Percentiles rank a stretch among this genome's conserved stretches.
phyloP scores from a whole-genome alignment of 2,329 filamentous ascomycete genomes.

The Alternaria solani region DNA sequence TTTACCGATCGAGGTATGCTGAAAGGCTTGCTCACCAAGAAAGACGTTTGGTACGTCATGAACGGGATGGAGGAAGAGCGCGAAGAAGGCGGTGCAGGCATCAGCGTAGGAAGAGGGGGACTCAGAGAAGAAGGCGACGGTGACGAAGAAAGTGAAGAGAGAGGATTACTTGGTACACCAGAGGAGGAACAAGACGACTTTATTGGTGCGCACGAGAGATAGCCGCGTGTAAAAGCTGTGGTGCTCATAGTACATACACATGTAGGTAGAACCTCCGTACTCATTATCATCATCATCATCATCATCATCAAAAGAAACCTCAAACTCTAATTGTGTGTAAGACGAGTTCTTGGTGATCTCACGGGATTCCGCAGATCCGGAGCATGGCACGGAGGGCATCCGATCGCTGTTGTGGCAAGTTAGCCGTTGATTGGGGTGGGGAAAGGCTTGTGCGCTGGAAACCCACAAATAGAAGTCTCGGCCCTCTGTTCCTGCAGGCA shows the following conservation, averaged over 20 bases:
- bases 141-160: constrained; percentile 49
- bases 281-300: neutral
- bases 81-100: constrained; percentile 49
- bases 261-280: neutral
- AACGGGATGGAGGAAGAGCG: constrained; percentile 62
- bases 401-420: constrained; percentile 11
- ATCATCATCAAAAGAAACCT: neutral
- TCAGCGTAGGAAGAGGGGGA: constrained; percentile 37
- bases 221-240: constrained; percentile 6
- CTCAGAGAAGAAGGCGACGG: constrained; percentile 43
- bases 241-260: constrained; percentile 4
- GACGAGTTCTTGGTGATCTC: neutral
- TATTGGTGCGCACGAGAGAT: constrained; percentile 23
- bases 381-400: neutral
- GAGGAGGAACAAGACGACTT: constrained; percentile 34
- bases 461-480: neutral
- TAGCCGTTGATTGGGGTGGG: constrained; percentile 8
- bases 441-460: constrained; percentile 3
- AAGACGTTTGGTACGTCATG: constrained; percentile 94
- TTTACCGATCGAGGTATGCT: constrained; percentile 84
- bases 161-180: constrained; percentile 48
- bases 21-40: constrained; percentile 91
- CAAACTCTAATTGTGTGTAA: constrained; percentile 2
- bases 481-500: constrained; percentile 9
- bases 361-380: constrained; percentile 10